Evolutionary conservation across 2,329 filamentous ascomycete genomes (phyloP), one percentile per base, ranked within the genome.

Genomic region (Bipolaris victoriae): DNA sequence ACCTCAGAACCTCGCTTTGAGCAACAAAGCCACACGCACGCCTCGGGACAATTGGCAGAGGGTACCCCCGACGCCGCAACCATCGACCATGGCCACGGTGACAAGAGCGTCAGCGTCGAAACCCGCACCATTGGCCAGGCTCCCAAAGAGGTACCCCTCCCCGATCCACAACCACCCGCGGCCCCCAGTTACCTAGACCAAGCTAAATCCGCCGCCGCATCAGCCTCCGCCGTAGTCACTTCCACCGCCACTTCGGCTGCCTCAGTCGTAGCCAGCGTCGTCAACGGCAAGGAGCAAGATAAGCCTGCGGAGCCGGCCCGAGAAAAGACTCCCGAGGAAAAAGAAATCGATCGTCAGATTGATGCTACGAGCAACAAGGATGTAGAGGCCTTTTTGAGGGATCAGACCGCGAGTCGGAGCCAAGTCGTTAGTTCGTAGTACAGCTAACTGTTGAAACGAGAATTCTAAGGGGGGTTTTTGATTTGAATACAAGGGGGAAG

Each of bases 41-140:
- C 80, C 18, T 64, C 72, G 2, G 79, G 78, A 22, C 73, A 78
- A 52, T 67, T 81, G 22, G 72, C 72, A 26, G 62, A 77, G 0
- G 78, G 77, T 35, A 82, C 80, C 3, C 80, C 81, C 6, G 48
- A 76, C 16, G 65, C 67, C 5, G 74, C 77, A 3, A 65, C 74
- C 6, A 74, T 75, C 20, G 68, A 77, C 50, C 77, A 81, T 56
- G 78, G 77, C 13, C 66, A 78, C 57, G 79, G 80, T 49, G 79
- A 80, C 55, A 78, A 77, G 63, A 78, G 77, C 13, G 70, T 73
- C 7, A 76, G 79, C 5, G 80, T 82, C 74, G 81, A 83, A 60
- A 78, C 81, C 13, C 67, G 68, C 49, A 83, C 80, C 10, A 74
- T 82, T 24, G 79, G 80, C 3, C 81, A 83, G 63, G 80, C 80